Base-by-base conservation (phyloP, 2,329 filamentous ascomycete species). In the Fusarium haematococcum region DNA sequence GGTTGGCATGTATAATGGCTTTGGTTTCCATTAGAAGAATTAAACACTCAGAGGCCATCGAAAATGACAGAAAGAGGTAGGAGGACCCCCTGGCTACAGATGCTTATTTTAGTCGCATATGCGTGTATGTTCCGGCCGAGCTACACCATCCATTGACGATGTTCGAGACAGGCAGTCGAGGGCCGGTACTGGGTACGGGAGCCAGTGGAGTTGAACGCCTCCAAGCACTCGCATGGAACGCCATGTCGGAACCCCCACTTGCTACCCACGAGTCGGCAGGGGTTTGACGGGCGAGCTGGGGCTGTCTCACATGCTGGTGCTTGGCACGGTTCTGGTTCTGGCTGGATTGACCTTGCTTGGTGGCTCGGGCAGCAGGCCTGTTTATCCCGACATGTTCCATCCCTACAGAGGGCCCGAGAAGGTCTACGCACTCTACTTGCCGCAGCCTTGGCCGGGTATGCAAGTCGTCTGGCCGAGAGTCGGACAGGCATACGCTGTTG, bases 91-190 rank as follows among this genome's bases (percentile, higher is more conserved):
- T 78, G 73, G 60, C 62, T 63, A 69, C 63, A 75, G 70, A 78
- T 77, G 72, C 74, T 77, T 78, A 72, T 75, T 77, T 78, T 77
- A 77, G 75, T 67, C 67, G 67, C 75, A 77, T 76, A 67, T 76
- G 63, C 48, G 54, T 60, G 30, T 61, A 59, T 60, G 30, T 71
- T 56, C 63, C 39, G 62, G 61, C 30, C 45, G 50, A 69, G 66
- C 67, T 73, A 67, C 69, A 73, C 35, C 52, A 54, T 30, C 43
- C 48, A 48, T 57, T 56, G 45, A 60, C 64, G 60, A 77, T 68
- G 70, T 56, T 78, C 43, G 70, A 78, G 70, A 69, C 74, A 70
- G 62, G 59, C 58, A 57, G 63, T 70, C 61, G 48, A 71, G 43
- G 23, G 68, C 39, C 64, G 61, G 69, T 74, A 65, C 67, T 61